A percentile compares a stretch with the other conserved stretches of the same genome.
phyloP scores from a whole-genome alignment of 1,284 basidiomycete species.

The Fomitopsis palustris region DNA sequence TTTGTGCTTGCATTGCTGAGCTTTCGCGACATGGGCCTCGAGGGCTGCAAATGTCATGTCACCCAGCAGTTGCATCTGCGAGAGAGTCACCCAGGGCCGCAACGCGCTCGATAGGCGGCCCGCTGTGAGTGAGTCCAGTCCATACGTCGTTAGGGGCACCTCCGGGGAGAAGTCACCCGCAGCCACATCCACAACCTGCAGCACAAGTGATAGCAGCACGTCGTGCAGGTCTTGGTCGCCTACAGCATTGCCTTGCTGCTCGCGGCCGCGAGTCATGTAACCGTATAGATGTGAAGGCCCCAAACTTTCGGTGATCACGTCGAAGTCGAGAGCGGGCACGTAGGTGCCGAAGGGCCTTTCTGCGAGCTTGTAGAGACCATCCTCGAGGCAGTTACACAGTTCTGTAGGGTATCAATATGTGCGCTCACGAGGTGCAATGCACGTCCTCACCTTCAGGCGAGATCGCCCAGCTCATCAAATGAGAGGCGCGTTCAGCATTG shows the following conservation, averaged over 20 bases:
- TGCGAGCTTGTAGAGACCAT: background rate
- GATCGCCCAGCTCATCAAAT: background rate
- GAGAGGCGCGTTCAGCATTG: background rate
- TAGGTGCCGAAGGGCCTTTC: background rate
- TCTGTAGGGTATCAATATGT: background rate
- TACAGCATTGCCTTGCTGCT: background rate
- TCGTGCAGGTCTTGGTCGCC: background rate
- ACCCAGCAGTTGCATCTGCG: slow-evolving; percentile 34
- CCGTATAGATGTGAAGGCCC: background rate
- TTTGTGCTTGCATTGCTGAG: background rate
- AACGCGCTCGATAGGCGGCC: slow-evolving; percentile 29
- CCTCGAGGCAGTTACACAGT: background rate
- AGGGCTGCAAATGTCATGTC: slow-evolving; percentile 18
- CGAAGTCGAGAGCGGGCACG: background rate
- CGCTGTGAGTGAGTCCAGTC: slow-evolving; percentile 38
- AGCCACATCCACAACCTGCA: slow-evolving; percentile 25
- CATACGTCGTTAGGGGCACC: slow-evolving; percentile 36
- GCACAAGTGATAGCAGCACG: background rate
- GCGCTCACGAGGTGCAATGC: background rate
- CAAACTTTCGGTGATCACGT: background rate
- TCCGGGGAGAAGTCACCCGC: slow-evolving; percentile 30
- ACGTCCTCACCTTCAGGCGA: background rate
- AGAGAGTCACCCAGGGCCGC: slow-evolving; percentile 24
- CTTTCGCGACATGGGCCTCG: background rate
- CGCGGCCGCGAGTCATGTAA: background rate